A percentile compares a stretch with the other conserved stretches of the same genome.
phyloP scores from a whole-genome alignment of 306 rosid genomes.

The Sophora flavescens region DNA sequence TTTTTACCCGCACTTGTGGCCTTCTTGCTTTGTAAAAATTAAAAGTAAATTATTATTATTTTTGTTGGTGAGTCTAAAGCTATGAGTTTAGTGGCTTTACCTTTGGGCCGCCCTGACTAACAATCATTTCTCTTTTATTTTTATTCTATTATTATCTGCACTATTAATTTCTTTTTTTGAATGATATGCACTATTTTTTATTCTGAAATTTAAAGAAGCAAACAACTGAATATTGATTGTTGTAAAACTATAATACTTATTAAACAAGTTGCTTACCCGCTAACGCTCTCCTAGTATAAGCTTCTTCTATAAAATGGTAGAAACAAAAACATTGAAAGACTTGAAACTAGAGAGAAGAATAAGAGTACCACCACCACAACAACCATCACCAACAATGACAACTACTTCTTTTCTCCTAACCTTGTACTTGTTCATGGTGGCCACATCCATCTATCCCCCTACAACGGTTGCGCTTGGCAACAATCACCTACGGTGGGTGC shows the following conservation, averaged over 20 bases:
- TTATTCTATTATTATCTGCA: too few relatives aligned
- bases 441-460: constrained; percentile 25
- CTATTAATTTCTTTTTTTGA: too few relatives aligned
- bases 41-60: too few relatives aligned
- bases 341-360: constrained; percentile 34
- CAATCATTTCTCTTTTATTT: too few relatives aligned
- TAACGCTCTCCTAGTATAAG: constrained; percentile 33
- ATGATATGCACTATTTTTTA: too few relatives aligned
- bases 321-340: constrained; percentile 9
- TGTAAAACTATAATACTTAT: constrained; percentile 47
- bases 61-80: too few relatives aligned
- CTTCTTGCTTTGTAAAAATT: too few relatives aligned
- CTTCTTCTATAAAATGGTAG: constrained; percentile 39
- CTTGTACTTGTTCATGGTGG: constrained; percentile 47
- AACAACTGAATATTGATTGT: constrained; percentile 4
- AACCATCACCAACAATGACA: constrained; percentile 53
- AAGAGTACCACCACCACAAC: neutral
- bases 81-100: too few relatives aligned
- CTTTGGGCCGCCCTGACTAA: too few relatives aligned
- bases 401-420: constrained; percentile 39
- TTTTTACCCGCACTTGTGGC: too few relatives aligned
- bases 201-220: neutral
- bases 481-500: constrained; percentile 54
- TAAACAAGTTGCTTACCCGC: constrained; percentile 47
- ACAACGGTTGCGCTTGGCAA: constrained; percentile 38